These are phyloP conservation scores for Achaetomiella virescens DNA, from an alignment of 495 filamentous ascomycete genomes.

Conservation along the genomic window DNA sequence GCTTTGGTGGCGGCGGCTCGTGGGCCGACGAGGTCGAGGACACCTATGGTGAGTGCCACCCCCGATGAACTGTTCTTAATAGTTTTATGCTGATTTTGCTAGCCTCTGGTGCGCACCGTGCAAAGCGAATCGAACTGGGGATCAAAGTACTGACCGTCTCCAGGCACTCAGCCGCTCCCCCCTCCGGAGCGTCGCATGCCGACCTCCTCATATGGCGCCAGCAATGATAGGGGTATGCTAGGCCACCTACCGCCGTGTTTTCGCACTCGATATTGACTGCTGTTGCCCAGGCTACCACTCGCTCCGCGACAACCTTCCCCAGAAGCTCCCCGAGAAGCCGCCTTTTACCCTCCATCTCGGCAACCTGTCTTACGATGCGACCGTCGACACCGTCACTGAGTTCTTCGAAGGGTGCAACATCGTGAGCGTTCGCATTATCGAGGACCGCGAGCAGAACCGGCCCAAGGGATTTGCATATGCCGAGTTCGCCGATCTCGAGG, in stretches of 20 bases:
- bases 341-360: conserved; percentile 94
- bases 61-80: neutral
- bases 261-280: neutral
- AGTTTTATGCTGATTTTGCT: neutral
- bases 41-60: conserved; percentile 53
- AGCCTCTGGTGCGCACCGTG: conserved; percentile 2
- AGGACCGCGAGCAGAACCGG: conserved; percentile 82
- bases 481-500: conserved; percentile 82
- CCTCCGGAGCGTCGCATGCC: conserved; percentile 34
- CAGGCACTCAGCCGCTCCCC: conserved; percentile 43
- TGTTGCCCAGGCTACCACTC: conserved; percentile 48
- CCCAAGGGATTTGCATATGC: conserved; percentile 98
- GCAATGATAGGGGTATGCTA: conserved; percentile 32
- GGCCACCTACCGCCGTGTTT: neutral
- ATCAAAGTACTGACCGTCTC: conserved; percentile 5
- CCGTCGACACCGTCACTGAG: conserved; percentile 66
- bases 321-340: conserved; percentile 73
- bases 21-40: conserved; percentile 99
- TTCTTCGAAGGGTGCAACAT: conserved; percentile 82
- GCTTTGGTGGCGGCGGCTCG: conserved; percentile 67
- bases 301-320: conserved; percentile 69
- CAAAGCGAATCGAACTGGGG: neutral
- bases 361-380: conserved; percentile 92
- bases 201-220: conserved; percentile 17
- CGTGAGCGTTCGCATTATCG: conserved; percentile 87